Base-by-base conservation (phyloP, 495 filamentous ascomycete species). In the Astrocystis sublimbata region DNA sequence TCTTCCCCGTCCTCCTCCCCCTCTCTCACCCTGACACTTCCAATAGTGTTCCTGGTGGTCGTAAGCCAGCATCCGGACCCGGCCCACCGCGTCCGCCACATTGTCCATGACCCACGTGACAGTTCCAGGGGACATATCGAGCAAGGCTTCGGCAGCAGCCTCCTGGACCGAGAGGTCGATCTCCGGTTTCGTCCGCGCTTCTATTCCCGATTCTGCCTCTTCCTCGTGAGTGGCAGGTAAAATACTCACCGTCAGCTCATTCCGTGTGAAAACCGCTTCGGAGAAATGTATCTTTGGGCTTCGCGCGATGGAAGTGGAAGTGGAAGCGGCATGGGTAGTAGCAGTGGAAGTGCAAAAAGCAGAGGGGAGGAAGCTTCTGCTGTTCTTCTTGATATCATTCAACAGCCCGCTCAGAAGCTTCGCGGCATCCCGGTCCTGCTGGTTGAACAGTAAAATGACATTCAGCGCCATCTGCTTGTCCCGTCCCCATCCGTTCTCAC, bases 401-500 rank as follows among this genome's bases (percentile, higher is more conserved):
- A 75, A 52, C 3, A 93, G 70, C 2, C 82, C 80, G 1, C 68
- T 54, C 10, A 89, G 65, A 13, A 98, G 81, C 3, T 81, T 81
- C 1, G 52, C 75, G 60, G 78, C 88, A 66, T 96, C 87, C 13
- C 94, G 85, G 13, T 90, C 92, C 70, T 96, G 91, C 71, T 98
- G 94, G 76, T 98, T 98, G 80, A 98, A 98, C 47, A 98, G 82
- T 49, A 98, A 76, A 26, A 96, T 63, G 4, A 65, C 49, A 15
- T 65, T 47, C 7, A n/a, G 41, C 50, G 1, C 36, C 66, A 1
- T 58, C 58, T 65, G 76, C 55, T 66, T 71, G 26, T 12, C 9
- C 15, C 1, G 4, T n/a, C 6, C 13, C 1, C 2, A 21, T 23
- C n/a, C 23, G 8, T 4, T 7, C 8, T 3, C 9, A 5, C 2